Percentiles rank a stretch among this genome's conserved stretches.
Conservation (phyloP, 2,329 filamentous ascomycete species). For the Blastomyces percursus region DNA sequence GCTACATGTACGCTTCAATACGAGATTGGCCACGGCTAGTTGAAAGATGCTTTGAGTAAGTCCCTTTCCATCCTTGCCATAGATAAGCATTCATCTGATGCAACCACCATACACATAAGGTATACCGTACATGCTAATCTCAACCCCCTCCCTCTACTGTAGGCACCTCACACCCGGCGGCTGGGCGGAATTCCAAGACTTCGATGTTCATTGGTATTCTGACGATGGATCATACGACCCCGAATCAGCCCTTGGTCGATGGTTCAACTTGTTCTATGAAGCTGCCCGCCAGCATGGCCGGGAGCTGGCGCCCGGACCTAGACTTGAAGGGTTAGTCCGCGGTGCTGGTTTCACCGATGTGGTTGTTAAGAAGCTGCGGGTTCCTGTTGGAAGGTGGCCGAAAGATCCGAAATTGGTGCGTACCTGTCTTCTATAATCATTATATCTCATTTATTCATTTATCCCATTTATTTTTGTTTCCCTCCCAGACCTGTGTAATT, state of each 20-base stretch:
- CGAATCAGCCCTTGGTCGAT: slow-evolving; percentile 15
- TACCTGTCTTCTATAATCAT: not conserved
- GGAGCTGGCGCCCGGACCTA: slow-evolving; percentile 10
- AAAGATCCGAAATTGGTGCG: slow-evolving; percentile 16
- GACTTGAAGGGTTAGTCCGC: slow-evolving; percentile 12
- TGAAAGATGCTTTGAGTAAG: slow-evolving; percentile 35
- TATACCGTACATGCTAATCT: not conserved
- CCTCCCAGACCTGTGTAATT: not conserved
- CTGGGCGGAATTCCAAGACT: slow-evolving; percentile 30
- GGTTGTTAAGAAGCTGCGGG: slow-evolving; percentile 16
- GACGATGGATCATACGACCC: slow-evolving; percentile 20
- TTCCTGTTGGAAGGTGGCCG: slow-evolving; percentile 19
- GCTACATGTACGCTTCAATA: slow-evolving; percentile 42
- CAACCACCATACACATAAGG: not conserved
- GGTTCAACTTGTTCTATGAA: slow-evolving; percentile 18
- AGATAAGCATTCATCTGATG: not conserved
- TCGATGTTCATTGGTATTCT: slow-evolving; percentile 20
- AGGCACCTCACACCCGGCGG: slow-evolving; percentile 15
- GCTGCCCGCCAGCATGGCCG: slow-evolving; percentile 17
- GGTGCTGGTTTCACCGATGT: slow-evolving; percentile 19
- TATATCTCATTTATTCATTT: too few relatives aligned
- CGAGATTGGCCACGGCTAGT: slow-evolving; percentile 43
- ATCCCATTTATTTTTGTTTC: too few relatives aligned
- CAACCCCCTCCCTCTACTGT: not conserved
- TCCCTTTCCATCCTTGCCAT: not conserved